Evolutionary conservation across 2,329 filamentous ascomycete genomes (phyloP), one percentile per base, ranked within the genome.

Genomic region (Claviceps maximensis): DNA sequence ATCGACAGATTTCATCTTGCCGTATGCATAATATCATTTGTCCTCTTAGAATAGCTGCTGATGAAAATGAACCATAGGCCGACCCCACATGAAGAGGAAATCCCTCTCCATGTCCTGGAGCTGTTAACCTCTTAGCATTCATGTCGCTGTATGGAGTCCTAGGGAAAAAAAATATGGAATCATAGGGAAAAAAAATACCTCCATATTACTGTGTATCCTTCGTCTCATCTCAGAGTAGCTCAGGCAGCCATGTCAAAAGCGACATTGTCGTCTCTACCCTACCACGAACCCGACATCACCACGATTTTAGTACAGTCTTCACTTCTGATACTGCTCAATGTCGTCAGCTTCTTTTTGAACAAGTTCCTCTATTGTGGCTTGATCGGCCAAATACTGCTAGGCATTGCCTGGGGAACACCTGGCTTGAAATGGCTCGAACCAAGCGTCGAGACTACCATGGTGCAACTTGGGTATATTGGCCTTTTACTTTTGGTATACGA

Each of bases 401-500:
- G 86, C 13, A 76, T 88, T 9, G 76, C 80, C 9, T 90, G 78
- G 77, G 86, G 86, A 9, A 76, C 75, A 0, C 85, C 86, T 0
- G 83, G 83, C 1, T 77, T 72, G 3, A 73, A 78, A 62, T 82
- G 77, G 75, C 73, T 90, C 0, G 69, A 71, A 0, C 21, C 53
- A 0, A 68, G 74, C 4, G 65, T 72, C 1, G 74, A 89, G 65
- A 61, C 74, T 19, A 71, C 73, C 0, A 71, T 86, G 29, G 75
- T 83, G 23, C 76, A 85, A 55, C 64, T 89, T 1, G 86, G 86
- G 0, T 90, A 89, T 61, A 66, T 89, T 0, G 86, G 86, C 0
- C 64, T 89, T n/a, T 75, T 89, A 7, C 67, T 87, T 27, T 67
- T 89, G 1, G 84, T 89, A 0, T 89, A 80, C 62, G 82, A 89